Conservation (phyloP, 2,329 filamentous ascomycete species). For the Fusarium siculi region DNA sequence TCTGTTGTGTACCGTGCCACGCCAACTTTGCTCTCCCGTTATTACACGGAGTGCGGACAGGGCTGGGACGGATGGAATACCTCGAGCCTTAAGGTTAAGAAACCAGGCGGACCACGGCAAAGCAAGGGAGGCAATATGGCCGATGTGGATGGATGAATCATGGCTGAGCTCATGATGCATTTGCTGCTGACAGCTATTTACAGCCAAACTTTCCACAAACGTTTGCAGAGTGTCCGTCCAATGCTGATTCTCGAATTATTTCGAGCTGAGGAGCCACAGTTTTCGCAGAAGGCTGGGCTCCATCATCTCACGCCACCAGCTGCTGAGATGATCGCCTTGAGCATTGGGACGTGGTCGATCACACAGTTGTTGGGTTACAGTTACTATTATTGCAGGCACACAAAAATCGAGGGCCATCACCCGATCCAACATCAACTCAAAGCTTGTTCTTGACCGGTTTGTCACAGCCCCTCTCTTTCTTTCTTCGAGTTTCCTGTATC, state of each 20-base stretch:
- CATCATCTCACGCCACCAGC: conserved; percentile 35
- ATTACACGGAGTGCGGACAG: conserved; percentile 17
- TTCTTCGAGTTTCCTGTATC: conserved; percentile 17
- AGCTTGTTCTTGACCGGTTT: conserved; percentile 33
- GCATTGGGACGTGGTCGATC: conserved; percentile 14
- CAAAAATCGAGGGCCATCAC: conserved; percentile 15
- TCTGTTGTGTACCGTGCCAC: conserved; percentile 21
- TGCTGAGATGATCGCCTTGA: conserved; percentile 3
- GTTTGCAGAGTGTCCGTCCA: background rate
- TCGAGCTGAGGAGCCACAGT: conserved; percentile 15
- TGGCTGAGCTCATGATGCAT: conserved; percentile 20
- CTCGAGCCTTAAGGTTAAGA: background rate
- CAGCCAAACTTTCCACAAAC: conserved; percentile 17
- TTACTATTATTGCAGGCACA: conserved; percentile 24
- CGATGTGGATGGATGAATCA: background rate
- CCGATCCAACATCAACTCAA: conserved; percentile 27
- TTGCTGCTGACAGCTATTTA: conserved; percentile 17
- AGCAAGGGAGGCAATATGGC: background rate
- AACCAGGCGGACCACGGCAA: background rate
- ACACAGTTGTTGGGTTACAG: conserved; percentile 17
- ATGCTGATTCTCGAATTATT: background rate
- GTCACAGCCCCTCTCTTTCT: conserved; percentile 22
- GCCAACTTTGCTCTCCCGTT: conserved; percentile 21
- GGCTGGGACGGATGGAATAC: conserved; percentile 11
- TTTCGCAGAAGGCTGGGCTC: conserved; percentile 14